Evolutionary conservation across 345 rosid genomes (phyloP), one percentile per base, ranked within the genome.

Genomic region (Erodium maritimum): DNA sequence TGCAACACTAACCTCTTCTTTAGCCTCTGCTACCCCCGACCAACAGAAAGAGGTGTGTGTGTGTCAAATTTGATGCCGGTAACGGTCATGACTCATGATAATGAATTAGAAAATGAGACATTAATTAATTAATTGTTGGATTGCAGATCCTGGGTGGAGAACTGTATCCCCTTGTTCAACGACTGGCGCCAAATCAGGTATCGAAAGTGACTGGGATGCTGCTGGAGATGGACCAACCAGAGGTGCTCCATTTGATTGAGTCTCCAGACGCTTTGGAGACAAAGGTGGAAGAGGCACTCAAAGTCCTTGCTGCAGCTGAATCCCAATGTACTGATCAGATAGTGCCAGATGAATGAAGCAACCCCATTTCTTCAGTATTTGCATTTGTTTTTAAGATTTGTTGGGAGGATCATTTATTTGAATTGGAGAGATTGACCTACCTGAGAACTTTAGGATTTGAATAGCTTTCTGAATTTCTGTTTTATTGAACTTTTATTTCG

Each of bases 171-270:
- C 77, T 80, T 8, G 93, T 90, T 69, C 65, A 77, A 61, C 64
- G 67, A 57, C 74, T 82, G 0, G 88, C 81, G 68, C 84, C 82
- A 17, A 74, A 64, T n/a, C 74, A 82, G 42, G 77, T 56, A 5
- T 76, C 77, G 0, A 85, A 87, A 76, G 88, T 90, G 19, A 84
- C 95, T 0, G 97, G 93, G 14, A 79, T 85, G 85, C 55, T 90
- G 64, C 68, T 90, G 63, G 95, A 87, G 76, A 87, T 90, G 84
- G 90, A 87, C 46, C 85, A 66, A 34, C 74, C 82, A 0, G 97
- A 90, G 79, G 82, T 85, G 17, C 67, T 83, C 3, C 84, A 77
- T 74, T 86, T 90, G 50, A 70, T 87, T 0, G 90, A 85, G 66
- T 80, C 97, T 51, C 87, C 82, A 0, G 88, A 79, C 63, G 90